Evolutionary conservation across 306 rosid species (phyloP).

Genomic region (Spatholobus suberectus): DNA sequence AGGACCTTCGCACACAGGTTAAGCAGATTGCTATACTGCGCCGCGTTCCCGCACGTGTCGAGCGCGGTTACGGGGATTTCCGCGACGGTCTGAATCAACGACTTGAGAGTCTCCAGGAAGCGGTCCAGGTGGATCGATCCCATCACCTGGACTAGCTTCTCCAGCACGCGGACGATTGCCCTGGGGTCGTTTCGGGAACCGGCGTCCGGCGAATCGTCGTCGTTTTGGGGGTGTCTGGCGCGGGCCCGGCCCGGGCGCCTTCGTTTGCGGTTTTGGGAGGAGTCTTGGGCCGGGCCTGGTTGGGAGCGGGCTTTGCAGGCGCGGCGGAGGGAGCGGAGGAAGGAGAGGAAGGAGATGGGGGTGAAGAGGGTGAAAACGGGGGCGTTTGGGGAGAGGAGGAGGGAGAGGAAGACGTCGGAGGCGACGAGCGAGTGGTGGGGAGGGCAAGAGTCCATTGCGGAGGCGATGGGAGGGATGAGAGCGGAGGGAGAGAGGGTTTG

Average conservation of each 20-base stretch:
- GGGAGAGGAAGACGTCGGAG: slow-evolving; percentile 71
- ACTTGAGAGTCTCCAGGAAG: slow-evolving; percentile 80
- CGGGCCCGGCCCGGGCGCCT: slow-evolving; percentile 35
- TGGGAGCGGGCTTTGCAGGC: slow-evolving; percentile 55
- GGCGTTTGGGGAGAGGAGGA: slow-evolving; percentile 72
- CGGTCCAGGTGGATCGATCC: slow-evolving; percentile 78
- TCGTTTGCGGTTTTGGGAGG: slow-evolving; percentile 48
- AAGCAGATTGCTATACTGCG: slow-evolving; percentile 49
- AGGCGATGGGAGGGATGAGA: slow-evolving; percentile 62
- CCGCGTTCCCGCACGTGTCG: slow-evolving; percentile 51
- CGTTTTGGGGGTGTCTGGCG: slow-evolving; percentile 8
- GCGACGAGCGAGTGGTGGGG: slow-evolving; percentile 64
- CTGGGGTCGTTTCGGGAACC: slow-evolving; percentile 43
- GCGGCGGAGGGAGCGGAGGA: slow-evolving; percentile 85
- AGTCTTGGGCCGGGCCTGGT: neutral
- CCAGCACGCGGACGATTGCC: slow-evolving; percentile 60
- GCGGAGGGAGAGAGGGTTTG: slow-evolving; percentile 57
- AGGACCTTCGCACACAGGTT: slow-evolving; percentile 59
- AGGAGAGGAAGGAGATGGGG: slow-evolving; percentile 82
- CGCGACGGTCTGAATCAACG: slow-evolving; percentile 65
- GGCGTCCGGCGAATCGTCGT: slow-evolving; percentile 16
- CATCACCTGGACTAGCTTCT: slow-evolving; percentile 64
- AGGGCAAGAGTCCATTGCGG: slow-evolving; percentile 78
- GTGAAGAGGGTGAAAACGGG: slow-evolving; percentile 89
- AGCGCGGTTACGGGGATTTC: slow-evolving; percentile 61